These are phyloP conservation scores for Aspergillus taichungensis DNA, from an alignment of 495 filamentous ascomycete species.

Conservation along the genomic window DNA sequence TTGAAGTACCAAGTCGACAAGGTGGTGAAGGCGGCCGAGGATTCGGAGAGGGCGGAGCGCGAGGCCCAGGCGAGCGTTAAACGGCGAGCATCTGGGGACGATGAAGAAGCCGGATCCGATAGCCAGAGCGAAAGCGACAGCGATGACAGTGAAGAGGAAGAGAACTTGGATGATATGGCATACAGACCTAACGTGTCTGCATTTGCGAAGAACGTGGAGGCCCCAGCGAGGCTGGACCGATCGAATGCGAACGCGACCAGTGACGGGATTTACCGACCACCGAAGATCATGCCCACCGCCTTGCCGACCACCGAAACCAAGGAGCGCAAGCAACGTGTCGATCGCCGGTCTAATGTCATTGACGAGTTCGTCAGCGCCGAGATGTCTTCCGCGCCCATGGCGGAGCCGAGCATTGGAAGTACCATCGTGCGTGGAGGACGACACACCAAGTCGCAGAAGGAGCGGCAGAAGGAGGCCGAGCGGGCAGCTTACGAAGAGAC, in stretches of 20 bases:
- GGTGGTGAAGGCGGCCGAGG: constrained; percentile 77
- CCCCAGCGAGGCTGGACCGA: constrained; percentile 16
- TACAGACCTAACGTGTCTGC: constrained; percentile 58
- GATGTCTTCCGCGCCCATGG: constrained; percentile 65
- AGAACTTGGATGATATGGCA: constrained; percentile 53
- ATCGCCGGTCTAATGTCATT: constrained; percentile 61
- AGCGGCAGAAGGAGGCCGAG: constrained; percentile 63
- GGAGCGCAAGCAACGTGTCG: constrained; percentile 38
- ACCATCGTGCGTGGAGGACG: constrained; percentile 67
- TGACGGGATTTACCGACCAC: constrained; percentile 71
- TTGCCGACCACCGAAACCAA: constrained; percentile 51
- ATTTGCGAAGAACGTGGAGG: constrained; percentile 38
- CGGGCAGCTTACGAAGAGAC: constrained; percentile 72
- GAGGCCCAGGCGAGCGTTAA: constrained; percentile 18
- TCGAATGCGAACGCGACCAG: constrained; percentile 19
- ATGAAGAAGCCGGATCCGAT: constrained; percentile 20
- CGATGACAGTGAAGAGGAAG: constrained; percentile 28
- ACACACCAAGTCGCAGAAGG: constrained; percentile 58
- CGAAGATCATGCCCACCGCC: constrained; percentile 68
- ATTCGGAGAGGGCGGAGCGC: constrained; percentile 44
- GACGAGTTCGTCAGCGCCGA: constrained; percentile 82
- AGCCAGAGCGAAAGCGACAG: constrained; percentile 31
- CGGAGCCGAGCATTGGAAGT: constrained; percentile 75
- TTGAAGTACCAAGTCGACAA: constrained; percentile 86
- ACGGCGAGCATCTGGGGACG: constrained; percentile 14